phyloP scores from a whole-genome alignment of 2,329 filamentous ascomycete genomes.

The Penicillium fuscoglaucum region DNA sequence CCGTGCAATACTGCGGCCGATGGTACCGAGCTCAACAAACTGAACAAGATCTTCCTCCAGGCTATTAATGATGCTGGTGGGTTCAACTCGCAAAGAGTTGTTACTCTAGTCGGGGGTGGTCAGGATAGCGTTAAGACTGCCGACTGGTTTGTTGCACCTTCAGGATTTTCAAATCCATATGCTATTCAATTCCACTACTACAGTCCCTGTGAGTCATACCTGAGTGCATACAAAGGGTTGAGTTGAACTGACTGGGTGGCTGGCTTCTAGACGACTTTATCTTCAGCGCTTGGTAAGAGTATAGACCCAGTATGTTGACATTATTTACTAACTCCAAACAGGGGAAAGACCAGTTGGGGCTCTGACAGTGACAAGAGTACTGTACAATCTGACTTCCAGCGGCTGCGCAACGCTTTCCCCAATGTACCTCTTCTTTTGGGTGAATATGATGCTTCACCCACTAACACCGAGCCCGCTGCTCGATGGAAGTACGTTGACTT shows the following conservation, averaged over 20 bases:
- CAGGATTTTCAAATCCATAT: constrained; percentile 57
- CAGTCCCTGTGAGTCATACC: constrained; percentile 37
- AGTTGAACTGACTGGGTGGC: not conserved
- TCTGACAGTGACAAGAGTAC: constrained; percentile 54
- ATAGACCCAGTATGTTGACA: constrained; percentile 14
- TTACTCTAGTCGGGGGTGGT: constrained; percentile 55
- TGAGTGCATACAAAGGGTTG: not conserved
- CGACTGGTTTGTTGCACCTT: constrained; percentile 54
- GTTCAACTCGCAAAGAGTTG: constrained; percentile 56
- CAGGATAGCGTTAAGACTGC: constrained; percentile 56
- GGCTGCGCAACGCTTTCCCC: constrained; percentile 57
- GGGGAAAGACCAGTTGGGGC: constrained; percentile 63
- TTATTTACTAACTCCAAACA: constrained; percentile 46
- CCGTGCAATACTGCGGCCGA: constrained; percentile 54
- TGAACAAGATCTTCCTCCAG: constrained; percentile 59
- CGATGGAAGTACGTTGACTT: constrained; percentile 61
- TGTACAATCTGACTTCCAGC: constrained; percentile 52
- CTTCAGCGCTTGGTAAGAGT: constrained; percentile 31
- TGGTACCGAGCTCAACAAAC: constrained; percentile 53
- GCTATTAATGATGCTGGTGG: constrained; percentile 57
- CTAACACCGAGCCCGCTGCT: constrained; percentile 55
- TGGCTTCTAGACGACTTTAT: constrained; percentile 29
- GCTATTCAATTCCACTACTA: constrained; percentile 65
- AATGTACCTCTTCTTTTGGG: constrained; percentile 58
- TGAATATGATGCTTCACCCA: constrained; percentile 56